A percentile compares a stretch with the other conserved stretches of the same genome.
phyloP scores from a whole-genome alignment of 345 rosid species.

The Eucalyptus rudis region DNA sequence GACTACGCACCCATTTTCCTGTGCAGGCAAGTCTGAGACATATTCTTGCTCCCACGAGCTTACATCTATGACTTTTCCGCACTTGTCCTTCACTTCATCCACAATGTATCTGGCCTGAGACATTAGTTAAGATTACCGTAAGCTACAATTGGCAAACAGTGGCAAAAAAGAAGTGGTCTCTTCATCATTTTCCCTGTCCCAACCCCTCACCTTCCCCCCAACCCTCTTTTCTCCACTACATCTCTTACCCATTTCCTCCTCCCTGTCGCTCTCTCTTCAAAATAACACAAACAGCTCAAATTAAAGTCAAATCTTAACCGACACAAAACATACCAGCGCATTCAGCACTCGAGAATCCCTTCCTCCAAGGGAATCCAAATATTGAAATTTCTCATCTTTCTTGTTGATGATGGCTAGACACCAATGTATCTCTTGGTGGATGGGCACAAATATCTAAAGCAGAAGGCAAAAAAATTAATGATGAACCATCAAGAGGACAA shows the following conservation, averaged over 20 bases:
- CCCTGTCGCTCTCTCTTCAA: not conserved
- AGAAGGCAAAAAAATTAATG: not conserved
- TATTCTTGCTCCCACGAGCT: slow-evolving; percentile 71
- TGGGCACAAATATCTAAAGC: slow-evolving; percentile 85
- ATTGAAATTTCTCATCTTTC: slow-evolving; percentile 77
- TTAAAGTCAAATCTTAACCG: not conserved
- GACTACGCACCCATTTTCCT: slow-evolving; percentile 65
- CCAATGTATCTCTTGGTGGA: slow-evolving; percentile 90
- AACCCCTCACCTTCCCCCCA: not conserved
- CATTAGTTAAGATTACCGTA: not conserved
- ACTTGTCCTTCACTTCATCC: slow-evolving; percentile 91
- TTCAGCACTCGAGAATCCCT: slow-evolving; percentile 44
- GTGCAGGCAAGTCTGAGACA: slow-evolving; percentile 81
- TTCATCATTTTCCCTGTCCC: not conserved
- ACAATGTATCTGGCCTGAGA: slow-evolving; percentile 65
- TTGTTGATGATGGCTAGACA: slow-evolving; percentile 84
- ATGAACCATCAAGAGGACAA: not conserved
- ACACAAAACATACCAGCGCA: slow-evolving; percentile 40
- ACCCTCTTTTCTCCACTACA: not conserved
- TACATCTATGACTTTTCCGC: slow-evolving; percentile 46
- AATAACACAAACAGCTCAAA: not conserved
- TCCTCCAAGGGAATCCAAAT: slow-evolving; percentile 95
- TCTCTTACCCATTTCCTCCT: not conserved
- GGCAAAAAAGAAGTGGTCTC: not conserved
- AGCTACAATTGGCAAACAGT: not conserved